Evolutionary conservation across 176 grass and related monocot species (phyloP), one percentile per base, ranked within the genome.

Genomic region (barley (Hordeum vulgare)): DNA sequence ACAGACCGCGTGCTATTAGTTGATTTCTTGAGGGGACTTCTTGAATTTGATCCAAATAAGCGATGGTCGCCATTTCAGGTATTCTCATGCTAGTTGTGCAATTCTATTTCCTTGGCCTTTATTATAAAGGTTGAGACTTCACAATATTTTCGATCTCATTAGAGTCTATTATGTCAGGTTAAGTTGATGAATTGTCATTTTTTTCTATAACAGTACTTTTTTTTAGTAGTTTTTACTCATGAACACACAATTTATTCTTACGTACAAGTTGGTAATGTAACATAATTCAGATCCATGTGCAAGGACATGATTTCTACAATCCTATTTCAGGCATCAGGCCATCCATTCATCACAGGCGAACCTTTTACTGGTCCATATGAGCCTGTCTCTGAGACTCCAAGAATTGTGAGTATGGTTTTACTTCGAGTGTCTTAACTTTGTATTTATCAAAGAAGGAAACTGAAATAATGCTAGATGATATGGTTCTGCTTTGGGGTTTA

Each of bases 1-100:
- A 82, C 54, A 81, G 86, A 85, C 28, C 85, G 93, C 26, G 70
- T 86, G 71, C 86, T 86, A 28, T 89, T 99, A 87, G 88, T 96
- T 96, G 97, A 96, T 96, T 99, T 99, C 89, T 90, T 99, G 78
- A 94, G 90, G 85, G 97, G 97, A 21, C 91, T 96, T 76, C 89
- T 99, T 82, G 91, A 96, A 78, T 99, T 99, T 85, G 93, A 96
- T 85, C 93, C 93, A 83, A 77, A 81, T 75, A 94, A 94, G 70
- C 85, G 97, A 71, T 99, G 97, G 97, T 96, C 97, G 24, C 93
- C 97, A 56, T 72, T 92, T 77, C 97, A 99, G 96, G 96, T 98
- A 87, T 82, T 61, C 42, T 36, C 34, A 68, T 54, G 33, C 67
- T 47, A 42, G 21, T 80, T 29, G 23, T 47, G 68, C 76, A 75